Evolutionary conservation across 208 protist species (phyloP).

Genomic region (Entamoeba histolytica): DNA sequence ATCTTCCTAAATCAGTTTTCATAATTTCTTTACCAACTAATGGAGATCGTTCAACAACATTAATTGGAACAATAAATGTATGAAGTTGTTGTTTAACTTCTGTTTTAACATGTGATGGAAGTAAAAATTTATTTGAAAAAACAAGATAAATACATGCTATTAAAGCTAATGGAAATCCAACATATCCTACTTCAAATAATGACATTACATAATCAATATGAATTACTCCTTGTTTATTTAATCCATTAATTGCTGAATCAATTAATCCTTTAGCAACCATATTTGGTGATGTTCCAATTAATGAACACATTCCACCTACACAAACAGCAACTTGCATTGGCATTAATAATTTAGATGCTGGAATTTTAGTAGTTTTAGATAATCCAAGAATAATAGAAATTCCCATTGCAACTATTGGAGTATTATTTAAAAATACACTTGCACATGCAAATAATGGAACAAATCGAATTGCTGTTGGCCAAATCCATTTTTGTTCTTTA

Average conservation of each 20-base stretch:
- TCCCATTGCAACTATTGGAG: neutral
- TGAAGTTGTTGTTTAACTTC: neutral
- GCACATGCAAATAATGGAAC: neutral
- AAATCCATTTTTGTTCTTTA: neutral
- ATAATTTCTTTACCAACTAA: neutral
- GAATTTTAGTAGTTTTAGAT: neutral
- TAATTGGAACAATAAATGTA: neutral
- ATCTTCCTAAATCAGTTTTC: neutral
- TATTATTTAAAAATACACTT: neutral
- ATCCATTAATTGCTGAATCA: neutral
- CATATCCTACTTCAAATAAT: neutral
- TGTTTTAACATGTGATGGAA: neutral
- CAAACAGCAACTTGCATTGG: neutral
- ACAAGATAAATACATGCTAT: neutral
- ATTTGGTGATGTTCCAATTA: neutral
- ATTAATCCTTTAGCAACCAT: neutral
- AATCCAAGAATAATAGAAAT: neutral
- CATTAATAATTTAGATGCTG: neutral
- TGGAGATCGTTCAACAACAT: neutral
- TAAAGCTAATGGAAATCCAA: neutral
- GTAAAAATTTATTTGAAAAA: neutral
- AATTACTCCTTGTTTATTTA: neutral
- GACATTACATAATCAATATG: neutral
- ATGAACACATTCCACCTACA: neutral
- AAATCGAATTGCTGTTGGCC: neutral